Evolutionary conservation across 1,284 basidiomycete genomes (phyloP), one percentile per base, ranked within the genome.

Genomic region (Abortiporus biennis): DNA sequence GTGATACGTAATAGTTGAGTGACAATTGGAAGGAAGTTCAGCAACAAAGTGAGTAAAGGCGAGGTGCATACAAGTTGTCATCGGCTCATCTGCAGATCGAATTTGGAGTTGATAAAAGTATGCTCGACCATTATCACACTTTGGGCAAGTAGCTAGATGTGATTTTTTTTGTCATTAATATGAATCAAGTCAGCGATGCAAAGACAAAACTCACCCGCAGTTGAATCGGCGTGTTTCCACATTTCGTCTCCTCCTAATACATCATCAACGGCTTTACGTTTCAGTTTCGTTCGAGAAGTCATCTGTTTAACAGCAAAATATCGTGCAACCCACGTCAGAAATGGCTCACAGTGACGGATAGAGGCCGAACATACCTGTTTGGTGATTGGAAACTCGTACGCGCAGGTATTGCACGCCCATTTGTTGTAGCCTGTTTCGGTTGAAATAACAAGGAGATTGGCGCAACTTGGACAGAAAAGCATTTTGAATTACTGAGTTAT

Each of bases 91-190:
- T 0, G 95, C 95, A 54, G 91, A 94, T 25, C 95, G 72, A 52
- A 98, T 99, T 63, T 99, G 95, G 15, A 98, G 68, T 67, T 97
- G 93, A 63, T 94, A 92, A 65, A 90, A 99, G 66, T 95, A 98
- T 5, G 95, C 92, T 44, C 84, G 71, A 30, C 78, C 76, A 56
- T 88, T 75, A 57, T 96, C 93, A 64, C 95, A 99, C 58, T 93
- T 94, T 12, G 86, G 85, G 62, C 94, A 99, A 15, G 76, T 77
- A 15, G 82, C 92, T 62, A 38, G 22, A 37, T 21, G 16, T 3
- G 11, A 4, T n/a, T 11, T 6, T 34, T 6, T 15, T 11, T 38
- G 21, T 19, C n/a, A 38, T 4, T n/a, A 22, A 36, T 21, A 33
- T 39, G 30, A 21, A 40, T 38, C 23, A 20, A 22, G 17, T 27